Conservation (phyloP, 805 yeast species). For the Wickerhamiella sorbophila region DNA sequence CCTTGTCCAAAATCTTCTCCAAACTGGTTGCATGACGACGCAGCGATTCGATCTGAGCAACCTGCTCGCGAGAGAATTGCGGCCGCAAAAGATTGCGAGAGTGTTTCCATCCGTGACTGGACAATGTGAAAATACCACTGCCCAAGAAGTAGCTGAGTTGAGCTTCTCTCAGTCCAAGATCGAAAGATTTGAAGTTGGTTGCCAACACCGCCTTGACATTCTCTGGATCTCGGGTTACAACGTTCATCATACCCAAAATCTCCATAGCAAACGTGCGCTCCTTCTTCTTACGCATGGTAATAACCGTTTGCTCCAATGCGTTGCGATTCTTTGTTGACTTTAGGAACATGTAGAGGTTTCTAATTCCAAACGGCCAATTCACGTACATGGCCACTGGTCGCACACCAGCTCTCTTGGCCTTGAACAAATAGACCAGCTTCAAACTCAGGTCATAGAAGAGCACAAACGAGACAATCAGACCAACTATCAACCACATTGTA, state of each 20-base stretch:
- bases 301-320: background rate
- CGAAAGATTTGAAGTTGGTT: constrained; percentile 22
- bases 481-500: background rate
- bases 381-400: background rate
- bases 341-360: background rate
- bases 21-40: constrained; percentile 20
- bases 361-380: constrained; percentile 1
- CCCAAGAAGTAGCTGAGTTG: constrained; percentile 23
- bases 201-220: constrained; percentile 21
- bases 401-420: background rate
- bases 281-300: background rate
- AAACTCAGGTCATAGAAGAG: background rate
- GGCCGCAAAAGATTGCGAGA: constrained; percentile 27
- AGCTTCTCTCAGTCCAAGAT: constrained; percentile 20
- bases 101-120: constrained; percentile 26
- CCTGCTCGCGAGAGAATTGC: constrained; percentile 24
- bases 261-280: background rate
- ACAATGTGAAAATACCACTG: constrained; percentile 26
- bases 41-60: constrained; percentile 19
- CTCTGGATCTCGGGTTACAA: constrained; percentile 19
- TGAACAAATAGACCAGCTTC: background rate
- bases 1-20: constrained; percentile 7
- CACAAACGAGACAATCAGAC: background rate
- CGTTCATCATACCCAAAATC: background rate
- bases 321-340: background rate